phyloP scores from a whole-genome alignment of 108 stramenopile species.

The Bacterosira constricta region DNA sequence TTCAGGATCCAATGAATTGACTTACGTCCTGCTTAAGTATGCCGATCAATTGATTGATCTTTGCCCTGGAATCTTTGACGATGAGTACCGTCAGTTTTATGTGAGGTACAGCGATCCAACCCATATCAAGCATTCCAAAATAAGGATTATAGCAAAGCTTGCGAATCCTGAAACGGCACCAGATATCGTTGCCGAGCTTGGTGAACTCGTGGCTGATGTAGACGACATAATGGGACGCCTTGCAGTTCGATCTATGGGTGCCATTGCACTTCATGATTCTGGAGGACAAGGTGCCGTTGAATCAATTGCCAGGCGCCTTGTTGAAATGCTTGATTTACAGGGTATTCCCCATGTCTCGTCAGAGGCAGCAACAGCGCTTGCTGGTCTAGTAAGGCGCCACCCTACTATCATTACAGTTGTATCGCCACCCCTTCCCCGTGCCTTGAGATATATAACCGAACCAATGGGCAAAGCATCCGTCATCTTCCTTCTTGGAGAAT shows the following conservation, averaged over 20 bases:
- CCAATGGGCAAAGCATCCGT: conserved; percentile 91
- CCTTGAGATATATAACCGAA: conserved; percentile 78
- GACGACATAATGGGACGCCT: conserved; percentile 82
- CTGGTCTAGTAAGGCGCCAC: conserved; percentile 83
- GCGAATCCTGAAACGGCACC: conserved; percentile 90
- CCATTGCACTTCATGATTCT: conserved; percentile 85
- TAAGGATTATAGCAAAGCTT: conserved; percentile 86
- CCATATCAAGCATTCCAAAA: conserved; percentile 94
- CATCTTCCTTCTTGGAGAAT: conserved; percentile 97
- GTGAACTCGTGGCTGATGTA: conserved; percentile 89
- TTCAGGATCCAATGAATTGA: conserved; percentile 84
- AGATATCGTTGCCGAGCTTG: conserved; percentile 95
- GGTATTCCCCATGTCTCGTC: conserved; percentile 84
- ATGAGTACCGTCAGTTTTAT: conserved; percentile 98
- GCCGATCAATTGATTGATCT: conserved; percentile 89
- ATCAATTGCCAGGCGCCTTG: conserved; percentile 82
- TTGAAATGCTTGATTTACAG: conserved; percentile 90
- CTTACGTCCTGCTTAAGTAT: conserved; percentile 93
- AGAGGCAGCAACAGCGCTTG: conserved; percentile 86
- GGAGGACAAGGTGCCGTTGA: conserved; percentile 85
- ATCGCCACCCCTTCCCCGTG: conserved; percentile 84
- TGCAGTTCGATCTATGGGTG: conserved; percentile 90
- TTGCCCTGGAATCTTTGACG: conserved; percentile 95
- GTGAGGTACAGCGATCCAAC: conserved; percentile 94
- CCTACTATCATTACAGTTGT: conserved; percentile 72